These are phyloP conservation scores for Sclerotinia subarctica DNA, from an alignment of 2,329 filamentous ascomycete genomes.

Conservation along the genomic window DNA sequence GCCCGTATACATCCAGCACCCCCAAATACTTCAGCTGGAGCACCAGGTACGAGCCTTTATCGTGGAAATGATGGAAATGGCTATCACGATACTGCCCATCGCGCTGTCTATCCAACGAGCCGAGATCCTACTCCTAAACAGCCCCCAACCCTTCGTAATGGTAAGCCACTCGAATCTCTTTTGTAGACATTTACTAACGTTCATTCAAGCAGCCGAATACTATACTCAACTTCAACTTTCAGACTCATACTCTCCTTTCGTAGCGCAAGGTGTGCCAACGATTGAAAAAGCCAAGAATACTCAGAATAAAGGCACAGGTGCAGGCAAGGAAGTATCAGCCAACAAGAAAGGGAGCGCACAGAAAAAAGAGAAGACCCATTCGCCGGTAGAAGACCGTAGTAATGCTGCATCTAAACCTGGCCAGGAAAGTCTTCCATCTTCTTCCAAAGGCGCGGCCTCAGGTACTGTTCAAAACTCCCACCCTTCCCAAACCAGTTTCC, in stretches of 20 bases:
- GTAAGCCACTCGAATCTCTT: conserved; percentile 24
- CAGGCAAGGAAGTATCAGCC: background rate
- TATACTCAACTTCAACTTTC: conserved; percentile 30
- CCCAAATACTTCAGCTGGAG: conserved; percentile 21
- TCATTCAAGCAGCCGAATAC: conserved; percentile 20
- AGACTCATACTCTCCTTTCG: conserved; percentile 34
- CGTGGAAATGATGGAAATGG: conserved; percentile 26
- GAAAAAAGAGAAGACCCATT: background rate
- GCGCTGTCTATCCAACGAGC: conserved; percentile 27
- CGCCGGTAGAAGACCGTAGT: background rate
- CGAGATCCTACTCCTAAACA: conserved; percentile 28
- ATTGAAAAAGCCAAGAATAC: conserved; percentile 22
- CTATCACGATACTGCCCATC: conserved; percentile 31
- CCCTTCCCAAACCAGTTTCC: background rate
- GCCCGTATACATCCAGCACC: conserved; percentile 15
- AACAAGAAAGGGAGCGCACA: background rate
- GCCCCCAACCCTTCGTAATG: conserved; percentile 21
- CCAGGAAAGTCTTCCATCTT: background rate
- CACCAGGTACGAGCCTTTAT: conserved; percentile 36
- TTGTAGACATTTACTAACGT: background rate
- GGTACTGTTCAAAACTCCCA: background rate
- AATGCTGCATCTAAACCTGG: conserved; percentile 1
- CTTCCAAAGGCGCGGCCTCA: background rate
- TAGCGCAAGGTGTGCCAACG: conserved; percentile 24
- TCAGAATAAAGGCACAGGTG: background rate